phyloP scores from a whole-genome alignment of 2,329 filamentous ascomycete genomes.

The Fusarium beomiforme region DNA sequence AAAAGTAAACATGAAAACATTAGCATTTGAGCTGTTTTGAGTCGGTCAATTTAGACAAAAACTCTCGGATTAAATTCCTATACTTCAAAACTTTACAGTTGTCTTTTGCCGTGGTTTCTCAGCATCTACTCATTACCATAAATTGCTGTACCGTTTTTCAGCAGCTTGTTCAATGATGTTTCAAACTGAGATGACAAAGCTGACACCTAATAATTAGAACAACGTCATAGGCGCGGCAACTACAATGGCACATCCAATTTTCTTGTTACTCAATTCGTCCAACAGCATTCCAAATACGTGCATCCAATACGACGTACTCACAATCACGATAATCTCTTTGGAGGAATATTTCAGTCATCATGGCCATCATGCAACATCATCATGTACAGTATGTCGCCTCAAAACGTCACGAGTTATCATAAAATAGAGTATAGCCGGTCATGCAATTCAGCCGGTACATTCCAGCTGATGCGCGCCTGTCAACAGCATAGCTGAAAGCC shows the following conservation, averaged over 20 bases:
- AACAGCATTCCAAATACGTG: neutral
- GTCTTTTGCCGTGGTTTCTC: too few species aligned
- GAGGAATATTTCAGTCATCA: neutral
- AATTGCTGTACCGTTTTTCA: too few species aligned
- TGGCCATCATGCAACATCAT: neutral
- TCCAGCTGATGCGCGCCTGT: neutral
- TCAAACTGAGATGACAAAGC: too few species aligned
- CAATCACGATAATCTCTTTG: neutral
- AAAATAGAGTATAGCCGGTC: neutral
- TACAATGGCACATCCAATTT: neutral
- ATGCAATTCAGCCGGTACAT: neutral
- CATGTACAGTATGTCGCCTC: neutral
- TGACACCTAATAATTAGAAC: too few species aligned
- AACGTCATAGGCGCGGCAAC: neutral
- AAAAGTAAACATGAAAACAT: accelerated
- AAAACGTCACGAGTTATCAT: neutral
- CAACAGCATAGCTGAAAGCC: neutral
- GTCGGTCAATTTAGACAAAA: too few species aligned
- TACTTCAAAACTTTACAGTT: too few species aligned
- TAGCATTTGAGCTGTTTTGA: accelerated
- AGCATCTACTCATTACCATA: too few species aligned
- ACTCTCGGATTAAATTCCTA: too few species aligned
- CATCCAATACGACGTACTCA: neutral
- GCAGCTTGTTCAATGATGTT: too few species aligned
- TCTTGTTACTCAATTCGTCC: neutral